Conservation (phyloP, 2,329 filamentous ascomycete species). For the Paecilomyces dactylethromorphus region DNA sequence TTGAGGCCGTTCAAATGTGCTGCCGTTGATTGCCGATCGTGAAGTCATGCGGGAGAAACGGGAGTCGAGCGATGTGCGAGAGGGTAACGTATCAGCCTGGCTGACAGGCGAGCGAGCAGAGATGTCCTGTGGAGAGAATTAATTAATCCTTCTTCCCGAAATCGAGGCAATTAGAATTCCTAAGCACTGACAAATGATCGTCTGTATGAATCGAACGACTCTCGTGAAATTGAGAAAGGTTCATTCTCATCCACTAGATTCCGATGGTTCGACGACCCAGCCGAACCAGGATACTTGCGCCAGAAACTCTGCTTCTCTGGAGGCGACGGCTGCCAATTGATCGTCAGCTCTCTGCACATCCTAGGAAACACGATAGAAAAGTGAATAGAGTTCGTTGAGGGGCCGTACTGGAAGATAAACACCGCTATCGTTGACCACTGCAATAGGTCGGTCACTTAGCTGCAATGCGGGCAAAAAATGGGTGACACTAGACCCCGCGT, state of each 20-base stretch:
- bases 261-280: constrained; percentile 51
- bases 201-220: constrained; percentile 95
- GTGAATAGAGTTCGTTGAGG: constrained; percentile 12
- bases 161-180: not conserved
- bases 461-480: not conserved
- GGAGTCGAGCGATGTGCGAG: constrained; percentile 76
- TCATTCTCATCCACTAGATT: constrained; percentile 75
- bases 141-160: constrained; percentile 6
- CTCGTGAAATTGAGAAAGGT: constrained; percentile 88
- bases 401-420: constrained; percentile 79
- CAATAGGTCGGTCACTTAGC: constrained; percentile 21
- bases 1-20: constrained; percentile 52
- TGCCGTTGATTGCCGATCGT: constrained; percentile 54
- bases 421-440: constrained; percentile 93
- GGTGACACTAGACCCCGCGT: not conserved
- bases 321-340: constrained; percentile 65
- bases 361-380: constrained; percentile 14
- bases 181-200: constrained; percentile 73
- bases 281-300: constrained; percentile 47
- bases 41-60: constrained; percentile 57
- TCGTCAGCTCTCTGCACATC: not conserved
- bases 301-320: constrained; percentile 78
- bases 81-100: constrained; percentile 50
- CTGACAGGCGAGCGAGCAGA: constrained; percentile 75
- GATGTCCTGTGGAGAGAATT: constrained; percentile 62